A percentile compares a stretch with the other conserved stretches of the same genome.
These are phyloP conservation scores for Hippophae rhamnoides DNA, from an alignment of 306 rosid species.

Conservation along the genomic window DNA sequence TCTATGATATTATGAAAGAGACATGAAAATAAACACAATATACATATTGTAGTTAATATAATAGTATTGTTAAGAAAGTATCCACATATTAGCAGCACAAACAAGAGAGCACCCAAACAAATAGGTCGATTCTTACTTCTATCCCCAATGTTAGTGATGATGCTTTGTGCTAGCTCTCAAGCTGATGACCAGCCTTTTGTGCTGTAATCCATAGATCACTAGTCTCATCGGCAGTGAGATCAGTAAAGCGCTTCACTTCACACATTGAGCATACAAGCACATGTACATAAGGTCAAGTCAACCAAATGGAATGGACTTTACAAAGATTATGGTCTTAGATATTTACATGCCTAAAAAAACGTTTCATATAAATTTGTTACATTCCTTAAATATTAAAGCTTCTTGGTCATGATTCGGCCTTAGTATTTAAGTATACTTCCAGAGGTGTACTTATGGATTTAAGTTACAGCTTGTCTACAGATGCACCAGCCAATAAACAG, in stretches of 20 bases:
- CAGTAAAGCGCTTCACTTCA: slow-evolving; percentile 75
- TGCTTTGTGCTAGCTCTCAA: slow-evolving; percentile 73
- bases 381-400: too few species aligned
- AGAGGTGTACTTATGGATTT: too few species aligned
- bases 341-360: too few species aligned
- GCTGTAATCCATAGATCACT: slow-evolving; percentile 85
- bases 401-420: too few species aligned
- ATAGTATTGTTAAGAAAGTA: not conserved
- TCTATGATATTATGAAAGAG: not conserved
- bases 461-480: too few species aligned
- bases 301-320: slow-evolving; percentile 12
- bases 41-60: not conserved
- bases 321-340: slow-evolving; percentile 3
- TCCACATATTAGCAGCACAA: not conserved
- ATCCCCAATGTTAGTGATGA: slow-evolving; percentile 69
- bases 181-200: slow-evolving; percentile 61
- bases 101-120: not conserved
- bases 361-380: too few species aligned
- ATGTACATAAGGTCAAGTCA: slow-evolving; percentile 64
- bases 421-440: too few species aligned
- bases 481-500: too few species aligned
- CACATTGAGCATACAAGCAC: slow-evolving; percentile 95
- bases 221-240: slow-evolving; percentile 81
- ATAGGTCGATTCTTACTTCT: slow-evolving; percentile 42
- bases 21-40: not conserved